Base-by-base conservation (phyloP, 768 basidiomycete genomes). In the Coprinellus micaceus region DNA sequence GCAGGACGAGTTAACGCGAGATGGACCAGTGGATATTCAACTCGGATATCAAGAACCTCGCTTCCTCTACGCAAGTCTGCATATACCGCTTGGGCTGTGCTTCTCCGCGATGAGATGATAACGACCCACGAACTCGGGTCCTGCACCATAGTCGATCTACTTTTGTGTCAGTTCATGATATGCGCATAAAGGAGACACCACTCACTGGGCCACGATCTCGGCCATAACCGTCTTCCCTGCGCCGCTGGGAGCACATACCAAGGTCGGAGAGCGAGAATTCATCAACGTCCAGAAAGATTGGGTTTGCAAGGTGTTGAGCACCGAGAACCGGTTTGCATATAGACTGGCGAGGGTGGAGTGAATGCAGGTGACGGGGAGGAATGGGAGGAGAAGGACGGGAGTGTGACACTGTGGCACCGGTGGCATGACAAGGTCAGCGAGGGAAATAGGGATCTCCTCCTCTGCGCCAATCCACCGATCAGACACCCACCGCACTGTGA, bases 381-480 rank as follows among this genome's bases (percentile, higher is more conserved):
- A 88, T 2, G 94, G 91, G 12, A 95, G 76, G 57, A 89, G 80
- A 45, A 94, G 67, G 6, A 87, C 72, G 26, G 82, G 77, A 0
- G 85, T 86, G 63, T 82, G 85, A 48, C 75, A 80, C 50, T 73
- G 70, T 21, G 83, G 81, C 15, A 70, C 64, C 13, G 67, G 52
- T 1, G 97, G 97, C 89, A 98, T 95, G 47, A 84, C 71, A 26
- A 98, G 71, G 4, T 77, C 73, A 1, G 85, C 82, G 39, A 98
- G 68, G 2, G 84, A 69, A 39, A 98, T 75, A 2, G 63, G 59
- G 7, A 86, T 63, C 58, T 88, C 85, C 52, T 91, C 83, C 63
- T 97, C 94, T 1, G 94, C 89, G 2, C 93, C 93, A 61, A 97
- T 77, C 97, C 97, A 99, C 57, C 83, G 81, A 70, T 98, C 95